Conservation (phyloP, 2,329 filamentous ascomycete genomes). For the Claviceps lovelessii region DNA sequence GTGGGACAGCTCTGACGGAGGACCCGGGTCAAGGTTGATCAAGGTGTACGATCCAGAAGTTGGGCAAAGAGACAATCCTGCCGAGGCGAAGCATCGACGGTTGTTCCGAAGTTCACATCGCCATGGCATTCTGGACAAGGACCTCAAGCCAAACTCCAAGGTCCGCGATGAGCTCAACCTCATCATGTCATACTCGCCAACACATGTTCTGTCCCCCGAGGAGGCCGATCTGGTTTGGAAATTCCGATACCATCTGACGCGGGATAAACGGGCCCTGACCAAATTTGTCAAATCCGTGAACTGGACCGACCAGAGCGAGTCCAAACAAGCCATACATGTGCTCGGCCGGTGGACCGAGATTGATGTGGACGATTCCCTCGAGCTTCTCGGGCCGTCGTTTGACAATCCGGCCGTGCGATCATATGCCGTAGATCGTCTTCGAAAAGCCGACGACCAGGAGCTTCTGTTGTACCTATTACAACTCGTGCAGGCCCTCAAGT, state of each 20-base stretch:
- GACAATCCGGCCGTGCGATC: conserved; percentile 77
- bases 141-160: conserved; percentile 91
- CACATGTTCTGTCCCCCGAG: conserved; percentile 71
- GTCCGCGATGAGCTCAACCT: conserved; percentile 84
- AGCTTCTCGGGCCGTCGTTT: conserved; percentile 83
- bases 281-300: conserved; percentile 98
- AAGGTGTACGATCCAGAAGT: conserved; percentile 89
- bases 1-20: conserved; percentile 33
- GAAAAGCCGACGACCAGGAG: conserved; percentile 87
- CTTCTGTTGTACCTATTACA: conserved; percentile 83
- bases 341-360: conserved; percentile 92
- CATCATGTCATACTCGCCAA: conserved; percentile 85
- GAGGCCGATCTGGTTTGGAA: conserved; percentile 97
- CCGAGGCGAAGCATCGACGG: conserved; percentile 85
- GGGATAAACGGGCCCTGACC: conserved; percentile 82
- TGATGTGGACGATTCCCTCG: conserved; percentile 89
- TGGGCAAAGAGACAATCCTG: conserved; percentile 78
- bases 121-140: conserved; percentile 86
- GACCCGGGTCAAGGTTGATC: conserved; percentile 49
- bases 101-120: conserved; percentile 80
- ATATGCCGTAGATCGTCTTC: conserved; percentile 82
- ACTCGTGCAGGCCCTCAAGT: conserved; percentile 90
- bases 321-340: conserved; percentile 77
- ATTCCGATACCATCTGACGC: conserved; percentile 84
- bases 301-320: conserved; percentile 76